Conservation (phyloP, 2,329 filamentous ascomycete species). For the Nothopassalora personata region DNA sequence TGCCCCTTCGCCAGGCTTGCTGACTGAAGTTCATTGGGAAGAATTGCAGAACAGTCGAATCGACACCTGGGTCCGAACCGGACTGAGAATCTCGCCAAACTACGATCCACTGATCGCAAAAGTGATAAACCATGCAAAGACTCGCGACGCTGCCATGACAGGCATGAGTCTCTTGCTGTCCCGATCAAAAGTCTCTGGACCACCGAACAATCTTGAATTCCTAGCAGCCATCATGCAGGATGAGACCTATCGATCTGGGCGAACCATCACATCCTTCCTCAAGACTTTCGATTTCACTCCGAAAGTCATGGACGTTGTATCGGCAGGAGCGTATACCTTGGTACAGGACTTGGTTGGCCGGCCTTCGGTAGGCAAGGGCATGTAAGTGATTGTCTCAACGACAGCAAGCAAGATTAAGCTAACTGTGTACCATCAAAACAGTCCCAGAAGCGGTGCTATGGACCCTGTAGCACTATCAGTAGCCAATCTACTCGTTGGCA, state of each 20-base stretch:
- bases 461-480: slow-evolving; percentile 54
- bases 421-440: not conserved
- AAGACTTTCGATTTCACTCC: slow-evolving; percentile 47
- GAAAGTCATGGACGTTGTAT: slow-evolving; percentile 52
- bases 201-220: slow-evolving; percentile 55
- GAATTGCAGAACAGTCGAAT: slow-evolving; percentile 49
- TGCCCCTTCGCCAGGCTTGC: slow-evolving; percentile 53
- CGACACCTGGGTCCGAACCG: slow-evolving; percentile 60
- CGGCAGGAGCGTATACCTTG: slow-evolving; percentile 52
- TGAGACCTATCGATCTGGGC: slow-evolving; percentile 43
- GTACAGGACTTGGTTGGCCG: slow-evolving; percentile 57
- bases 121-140: slow-evolving; percentile 47
- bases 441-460: slow-evolving; percentile 56
- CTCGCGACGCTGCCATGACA: slow-evolving; percentile 40
- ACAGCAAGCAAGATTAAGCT: not conserved
- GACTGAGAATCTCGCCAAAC: slow-evolving; percentile 52
- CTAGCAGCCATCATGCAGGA: slow-evolving; percentile 47
- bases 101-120: slow-evolving; percentile 43
- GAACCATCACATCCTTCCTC: slow-evolving; percentile 55
- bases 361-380: slow-evolving; percentile 53
- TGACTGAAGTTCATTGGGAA: slow-evolving; percentile 53
- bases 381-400: slow-evolving; percentile 25
- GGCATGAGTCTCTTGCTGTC: slow-evolving; percentile 42
- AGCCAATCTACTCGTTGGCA: slow-evolving; percentile 57
- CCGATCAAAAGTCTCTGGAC: slow-evolving; percentile 47